These are phyloP conservation scores for Boletus subcaerulescens DNA, from an alignment of 768 basidiomycete species.

Conservation along the genomic window DNA sequence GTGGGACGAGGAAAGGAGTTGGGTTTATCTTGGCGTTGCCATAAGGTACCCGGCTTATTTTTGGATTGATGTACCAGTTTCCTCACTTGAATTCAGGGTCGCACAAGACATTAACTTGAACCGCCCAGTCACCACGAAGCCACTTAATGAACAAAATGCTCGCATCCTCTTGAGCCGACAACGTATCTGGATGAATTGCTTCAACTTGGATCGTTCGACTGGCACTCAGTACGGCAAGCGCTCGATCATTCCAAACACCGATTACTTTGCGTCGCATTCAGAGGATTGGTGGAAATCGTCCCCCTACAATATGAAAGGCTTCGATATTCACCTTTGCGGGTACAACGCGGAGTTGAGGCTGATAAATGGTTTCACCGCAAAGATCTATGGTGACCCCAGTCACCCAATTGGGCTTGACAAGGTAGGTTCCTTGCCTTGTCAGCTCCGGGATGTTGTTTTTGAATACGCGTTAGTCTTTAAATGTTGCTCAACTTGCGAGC, in stretches of 20 bases:
- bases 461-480: conserved; percentile 44
- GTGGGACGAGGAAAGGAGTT: conserved; percentile 90
- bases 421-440: conserved; percentile 33
- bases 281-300: conserved; percentile 71
- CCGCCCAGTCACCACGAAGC: conserved; percentile 66
- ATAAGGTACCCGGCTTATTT: conserved; percentile 55
- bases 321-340: conserved; percentile 77
- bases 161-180: conserved; percentile 89
- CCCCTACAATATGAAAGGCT: conserved; percentile 62
- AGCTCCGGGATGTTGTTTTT: background rate
- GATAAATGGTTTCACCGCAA: conserved; percentile 55
- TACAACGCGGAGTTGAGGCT: conserved; percentile 75
- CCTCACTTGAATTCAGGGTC: conserved; percentile 46
- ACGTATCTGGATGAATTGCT: conserved; percentile 87
- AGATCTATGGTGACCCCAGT: conserved; percentile 69
- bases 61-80: background rate
- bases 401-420: conserved; percentile 77
- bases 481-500: conserved; percentile 62
- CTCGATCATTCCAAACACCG: conserved; percentile 71
- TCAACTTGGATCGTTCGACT: conserved; percentile 86
- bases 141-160: conserved; percentile 75
- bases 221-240: conserved; percentile 87
- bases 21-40: conserved; percentile 86
- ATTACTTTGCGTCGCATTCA: conserved; percentile 73
- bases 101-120: conserved; percentile 91